Evolutionary conservation across 2,329 filamentous ascomycete species (phyloP).

Genomic region (Claviceps sp.): DNA sequence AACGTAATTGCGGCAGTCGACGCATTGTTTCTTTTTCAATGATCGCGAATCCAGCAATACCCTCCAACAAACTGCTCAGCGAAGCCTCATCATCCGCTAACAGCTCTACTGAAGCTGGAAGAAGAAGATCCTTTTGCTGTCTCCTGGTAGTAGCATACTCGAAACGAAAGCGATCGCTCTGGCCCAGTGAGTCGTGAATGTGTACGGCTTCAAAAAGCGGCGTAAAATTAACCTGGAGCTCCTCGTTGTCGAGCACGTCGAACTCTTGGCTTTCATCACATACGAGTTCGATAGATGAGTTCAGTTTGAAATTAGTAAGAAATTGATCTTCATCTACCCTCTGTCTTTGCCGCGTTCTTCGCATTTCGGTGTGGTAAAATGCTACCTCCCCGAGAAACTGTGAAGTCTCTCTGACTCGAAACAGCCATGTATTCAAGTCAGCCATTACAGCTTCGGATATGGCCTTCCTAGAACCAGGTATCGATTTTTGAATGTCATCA

Average conservation of each 20-base stretch:
- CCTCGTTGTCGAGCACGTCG: slow-evolving; percentile 89
- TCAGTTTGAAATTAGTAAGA: slow-evolving; percentile 74
- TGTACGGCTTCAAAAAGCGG: slow-evolving; percentile 91
- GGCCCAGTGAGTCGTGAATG: slow-evolving; percentile 87
- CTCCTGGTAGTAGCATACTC: slow-evolving; percentile 88
- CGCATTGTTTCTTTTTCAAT: slow-evolving; percentile 91
- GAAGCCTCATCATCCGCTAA: slow-evolving; percentile 72
- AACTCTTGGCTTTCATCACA: slow-evolving; percentile 94
- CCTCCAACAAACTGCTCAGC: slow-evolving; percentile 81
- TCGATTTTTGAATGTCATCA: slow-evolving; percentile 89
- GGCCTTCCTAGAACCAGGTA: slow-evolving; percentile 79
- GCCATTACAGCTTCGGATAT: slow-evolving; percentile 96
- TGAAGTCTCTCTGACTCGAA: slow-evolving; percentile 85
- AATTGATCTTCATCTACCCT: slow-evolving; percentile 64
- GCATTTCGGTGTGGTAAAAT: slow-evolving; percentile 88
- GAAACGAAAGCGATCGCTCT: slow-evolving; percentile 77
- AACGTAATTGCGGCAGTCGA: slow-evolving; percentile 69
- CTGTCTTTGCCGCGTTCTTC: slow-evolving; percentile 70
- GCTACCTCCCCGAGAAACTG: slow-evolving; percentile 93
- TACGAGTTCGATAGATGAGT: slow-evolving; percentile 89
- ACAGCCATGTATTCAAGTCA: slow-evolving; percentile 94
- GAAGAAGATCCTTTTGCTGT: slow-evolving; percentile 79
- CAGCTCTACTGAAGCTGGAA: slow-evolving; percentile 64
- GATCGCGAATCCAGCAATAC: slow-evolving; percentile 91
- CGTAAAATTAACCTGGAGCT: slow-evolving; percentile 86